Evolutionary conservation across 176 grass and related monocot genomes (phyloP).

Genomic region (Zea mays): Zm-B73-REFERENCE-NAM-5.0 NC_050096.1:45131001-45131500

Average conservation of each 20-base stretch:
- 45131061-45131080: not conserved
- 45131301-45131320: conserved; percentile 17
- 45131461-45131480: conserved; percentile 45
- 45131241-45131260: not conserved
- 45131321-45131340: conserved; percentile 35
- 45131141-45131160: conserved; percentile 30
- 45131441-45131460: conserved; percentile 51
- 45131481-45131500: conserved; percentile 38
- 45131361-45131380: conserved; percentile 63
- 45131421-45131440: conserved; percentile 27
- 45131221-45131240: not conserved
- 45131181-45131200: conserved; percentile 26
- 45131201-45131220: not conserved
- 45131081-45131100: conserved; percentile 15
- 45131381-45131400: conserved; percentile 64
- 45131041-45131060: not conserved
- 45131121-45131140: conserved; percentile 42
- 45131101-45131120: conserved; percentile 38
- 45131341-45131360: conserved; percentile 42
- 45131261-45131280: not conserved
- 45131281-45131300: conserved; percentile 8
- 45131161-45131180: conserved; percentile 65
- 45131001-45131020: too few species aligned
- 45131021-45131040: too few species aligned
- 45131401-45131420: conserved; percentile 52